Conservation (phyloP, 192 early-diverging fungal genomes). For the Podila horticola region DNA sequence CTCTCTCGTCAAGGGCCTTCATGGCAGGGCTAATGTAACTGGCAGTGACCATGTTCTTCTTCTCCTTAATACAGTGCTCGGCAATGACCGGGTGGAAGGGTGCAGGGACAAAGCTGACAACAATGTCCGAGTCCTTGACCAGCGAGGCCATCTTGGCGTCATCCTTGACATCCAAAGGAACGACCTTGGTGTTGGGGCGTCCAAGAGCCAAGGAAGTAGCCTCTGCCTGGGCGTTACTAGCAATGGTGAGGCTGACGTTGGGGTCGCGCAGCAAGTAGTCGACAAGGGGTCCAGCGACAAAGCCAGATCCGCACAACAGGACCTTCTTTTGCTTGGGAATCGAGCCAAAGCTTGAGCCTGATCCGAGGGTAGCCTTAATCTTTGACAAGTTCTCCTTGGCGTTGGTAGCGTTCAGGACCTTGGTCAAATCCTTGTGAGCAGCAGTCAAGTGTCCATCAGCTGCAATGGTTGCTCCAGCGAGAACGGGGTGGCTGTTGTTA, state of each 20-base stretch:
- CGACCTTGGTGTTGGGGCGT: conserved; percentile 68
- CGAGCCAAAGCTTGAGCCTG: conserved; percentile 11
- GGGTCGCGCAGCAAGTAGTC: conserved; percentile 79
- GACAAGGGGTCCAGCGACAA: conserved; percentile 91
- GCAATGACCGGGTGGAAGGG: conserved; percentile 85
- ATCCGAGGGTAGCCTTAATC: conserved; percentile 47
- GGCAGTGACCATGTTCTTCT: conserved; percentile 96
- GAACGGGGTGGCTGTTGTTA: conserved; percentile 72
- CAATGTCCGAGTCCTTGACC: conserved; percentile 83
- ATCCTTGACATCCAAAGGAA: conserved; percentile 79
- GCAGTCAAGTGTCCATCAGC: conserved; percentile 70
- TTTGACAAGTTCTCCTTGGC: conserved; percentile 36
- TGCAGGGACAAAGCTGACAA: conserved; percentile 92
- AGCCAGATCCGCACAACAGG: conserved; percentile 87
- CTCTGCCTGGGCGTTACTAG: conserved; percentile 80
- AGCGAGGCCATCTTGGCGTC: conserved; percentile 64
- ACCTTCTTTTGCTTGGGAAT: conserved; percentile 57
- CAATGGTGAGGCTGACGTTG: conserved; percentile 75
- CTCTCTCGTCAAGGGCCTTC: conserved; percentile 76
- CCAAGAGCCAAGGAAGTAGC: conserved; percentile 74
- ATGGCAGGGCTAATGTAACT: conserved; percentile 96
- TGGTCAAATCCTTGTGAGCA: conserved; percentile 64
- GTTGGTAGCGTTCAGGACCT: conserved; percentile 49
- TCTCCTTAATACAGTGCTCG: conserved; percentile 78
- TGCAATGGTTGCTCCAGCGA: conserved; percentile 83